A percentile compares a stretch with the other conserved stretches of the same genome.
Conservation (phyloP, 106 monocot species). For the Ottelia alismoides region DNA sequence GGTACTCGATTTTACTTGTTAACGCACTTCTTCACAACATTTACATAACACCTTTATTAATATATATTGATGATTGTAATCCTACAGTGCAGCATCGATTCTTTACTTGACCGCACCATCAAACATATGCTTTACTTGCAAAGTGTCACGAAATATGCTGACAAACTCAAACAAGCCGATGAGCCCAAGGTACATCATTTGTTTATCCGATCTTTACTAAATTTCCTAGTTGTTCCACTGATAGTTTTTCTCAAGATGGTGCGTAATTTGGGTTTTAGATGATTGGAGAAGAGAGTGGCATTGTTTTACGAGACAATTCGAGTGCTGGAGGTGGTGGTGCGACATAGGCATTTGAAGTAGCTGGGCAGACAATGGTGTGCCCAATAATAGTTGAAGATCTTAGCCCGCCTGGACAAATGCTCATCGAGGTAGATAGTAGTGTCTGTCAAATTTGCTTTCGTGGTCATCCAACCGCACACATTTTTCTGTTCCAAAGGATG, state of each 20-base stretch:
- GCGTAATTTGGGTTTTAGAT: constrained; percentile 29
- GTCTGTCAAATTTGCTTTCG: too few species aligned
- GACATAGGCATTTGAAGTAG: constrained; percentile 98
- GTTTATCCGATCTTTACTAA: background rate
- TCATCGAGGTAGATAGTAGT: constrained; percentile 74
- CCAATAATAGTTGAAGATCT: constrained; percentile 87
- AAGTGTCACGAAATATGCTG: constrained; percentile 83
- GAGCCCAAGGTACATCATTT: constrained; percentile 49
- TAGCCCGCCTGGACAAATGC: constrained; percentile 87
- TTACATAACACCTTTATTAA: background rate
- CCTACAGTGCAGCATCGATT: constrained; percentile 96
- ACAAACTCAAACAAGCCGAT: constrained; percentile 78
- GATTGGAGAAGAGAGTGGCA: constrained; percentile 70
- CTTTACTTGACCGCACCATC: constrained; percentile 91
- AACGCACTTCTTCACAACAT: background rate
- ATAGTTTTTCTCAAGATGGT: too few species aligned
- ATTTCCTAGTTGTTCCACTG: background rate
- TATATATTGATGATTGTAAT: constrained; percentile 5
- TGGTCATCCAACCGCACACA: too few species aligned
- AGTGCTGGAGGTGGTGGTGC: constrained; percentile 38
- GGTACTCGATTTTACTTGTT: constrained; percentile 20
- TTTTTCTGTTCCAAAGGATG: background rate
- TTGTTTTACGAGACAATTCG: constrained; percentile 68
- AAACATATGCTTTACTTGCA: constrained; percentile 95
- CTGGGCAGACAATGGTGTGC: constrained; percentile 90